Evolutionary conservation across 306 rosid species (phyloP).

Genomic region (Corylus americana): DNA sequence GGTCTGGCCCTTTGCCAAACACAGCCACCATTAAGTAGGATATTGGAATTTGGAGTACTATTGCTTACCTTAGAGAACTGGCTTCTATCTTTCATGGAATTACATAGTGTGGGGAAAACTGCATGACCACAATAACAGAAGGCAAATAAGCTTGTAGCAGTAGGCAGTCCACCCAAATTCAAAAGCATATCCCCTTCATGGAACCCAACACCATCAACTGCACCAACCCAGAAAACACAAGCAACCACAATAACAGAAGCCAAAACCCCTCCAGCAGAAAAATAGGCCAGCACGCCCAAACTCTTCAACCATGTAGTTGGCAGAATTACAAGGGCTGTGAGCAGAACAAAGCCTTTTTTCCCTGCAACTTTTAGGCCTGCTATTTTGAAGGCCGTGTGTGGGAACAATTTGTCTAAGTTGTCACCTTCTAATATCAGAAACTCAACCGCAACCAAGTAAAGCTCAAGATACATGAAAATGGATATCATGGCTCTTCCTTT

Average conservation of each 20-base stretch:
- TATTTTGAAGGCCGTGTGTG: conserved; percentile 36
- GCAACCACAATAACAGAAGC: conserved; percentile 46
- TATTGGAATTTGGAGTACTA: neutral
- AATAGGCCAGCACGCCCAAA: conserved; percentile 52
- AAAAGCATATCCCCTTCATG: conserved; percentile 36
- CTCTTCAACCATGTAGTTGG: conserved; percentile 75
- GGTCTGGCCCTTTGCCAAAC: too few species aligned
- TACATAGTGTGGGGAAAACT: conserved; percentile 61
- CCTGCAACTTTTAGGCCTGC: conserved; percentile 39
- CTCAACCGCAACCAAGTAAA: conserved; percentile 54
- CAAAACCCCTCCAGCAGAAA: conserved; percentile 67
- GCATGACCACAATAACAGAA: conserved; percentile 68
- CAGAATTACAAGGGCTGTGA: conserved; percentile 46
- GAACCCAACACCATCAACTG: conserved; percentile 59
- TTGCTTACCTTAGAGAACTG: conserved; percentile 56
- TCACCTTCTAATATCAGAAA: conserved; percentile 76
- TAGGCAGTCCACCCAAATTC: conserved; percentile 41
- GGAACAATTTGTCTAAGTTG: conserved; percentile 56
- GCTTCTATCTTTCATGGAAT: conserved; percentile 57
- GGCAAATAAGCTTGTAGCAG: conserved; percentile 47
- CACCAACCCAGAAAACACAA: conserved; percentile 59
- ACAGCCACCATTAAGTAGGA: too few species aligned
- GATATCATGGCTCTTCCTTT: conserved; percentile 54
- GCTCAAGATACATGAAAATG: conserved; percentile 45
- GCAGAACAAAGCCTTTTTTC: conserved; percentile 43